Percentiles rank a stretch among this genome's conserved stretches.
Conservation (phyloP, 2,329 filamentous ascomycete genomes). For the Pyricularia grisea region DNA sequence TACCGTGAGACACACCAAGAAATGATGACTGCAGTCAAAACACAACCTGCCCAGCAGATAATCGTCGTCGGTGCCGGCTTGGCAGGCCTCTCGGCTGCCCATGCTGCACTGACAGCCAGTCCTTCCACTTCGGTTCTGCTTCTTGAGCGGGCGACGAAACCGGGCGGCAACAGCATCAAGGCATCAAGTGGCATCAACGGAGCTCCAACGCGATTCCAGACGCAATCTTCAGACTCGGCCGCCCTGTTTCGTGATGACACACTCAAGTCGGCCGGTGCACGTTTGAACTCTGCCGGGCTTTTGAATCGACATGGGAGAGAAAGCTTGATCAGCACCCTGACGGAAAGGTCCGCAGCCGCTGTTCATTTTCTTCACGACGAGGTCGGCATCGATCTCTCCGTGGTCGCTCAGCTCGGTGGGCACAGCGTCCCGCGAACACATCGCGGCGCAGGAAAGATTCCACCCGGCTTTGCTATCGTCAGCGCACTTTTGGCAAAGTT, state of each 20-base stretch:
- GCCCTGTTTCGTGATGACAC: constrained; percentile 46
- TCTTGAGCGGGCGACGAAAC: constrained; percentile 4
- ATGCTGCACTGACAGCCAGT: constrained; percentile 3
- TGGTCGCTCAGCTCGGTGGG: constrained; percentile 50
- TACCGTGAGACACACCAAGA: not conserved
- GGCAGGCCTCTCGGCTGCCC: not conserved
- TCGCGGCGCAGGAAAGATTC: constrained; percentile 42
- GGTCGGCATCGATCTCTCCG: constrained; percentile 46
- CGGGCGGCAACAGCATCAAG: constrained; percentile 6
- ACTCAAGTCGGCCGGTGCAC: constrained; percentile 41
- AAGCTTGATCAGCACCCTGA: constrained; percentile 37
- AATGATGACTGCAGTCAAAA: constrained; percentile 2
- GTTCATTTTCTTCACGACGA: constrained; percentile 48
- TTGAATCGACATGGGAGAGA: constrained; percentile 23
- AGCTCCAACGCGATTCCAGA: constrained; percentile 47
- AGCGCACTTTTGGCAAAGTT: constrained; percentile 41
- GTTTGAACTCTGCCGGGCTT: constrained; percentile 17
- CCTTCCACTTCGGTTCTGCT: constrained; percentile 1
- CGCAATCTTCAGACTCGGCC: constrained; percentile 20
- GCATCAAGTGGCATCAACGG: constrained; percentile 6
- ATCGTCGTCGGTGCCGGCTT: constrained; percentile 4
- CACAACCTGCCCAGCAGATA: not conserved
- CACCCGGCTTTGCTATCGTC: constrained; percentile 51
- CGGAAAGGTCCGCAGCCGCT: constrained; percentile 33
- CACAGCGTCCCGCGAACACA: constrained; percentile 49